These are phyloP conservation scores for Zelonia costaricensis DNA, from an alignment of 208 protist genomes.

Conservation along the genomic window DNA sequence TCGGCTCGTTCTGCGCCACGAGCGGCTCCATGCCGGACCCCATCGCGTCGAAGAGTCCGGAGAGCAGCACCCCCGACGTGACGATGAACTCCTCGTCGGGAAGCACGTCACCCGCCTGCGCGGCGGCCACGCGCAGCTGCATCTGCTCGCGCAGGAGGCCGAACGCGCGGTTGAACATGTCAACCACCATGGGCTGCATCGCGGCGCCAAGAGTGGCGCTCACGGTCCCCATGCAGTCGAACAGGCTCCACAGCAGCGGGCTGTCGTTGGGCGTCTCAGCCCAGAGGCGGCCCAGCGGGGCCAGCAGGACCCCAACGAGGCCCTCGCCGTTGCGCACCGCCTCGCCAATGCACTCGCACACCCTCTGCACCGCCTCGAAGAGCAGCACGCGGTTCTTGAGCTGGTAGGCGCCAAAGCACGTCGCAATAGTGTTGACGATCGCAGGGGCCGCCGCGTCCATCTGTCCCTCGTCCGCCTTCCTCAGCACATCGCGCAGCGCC, in stretches of 20 bases:
- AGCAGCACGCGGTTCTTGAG: constrained; percentile 89
- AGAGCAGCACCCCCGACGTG: constrained; percentile 71
- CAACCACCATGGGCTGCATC: constrained; percentile 69
- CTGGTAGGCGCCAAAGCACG: constrained; percentile 79
- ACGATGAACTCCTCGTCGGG: constrained; percentile 79
- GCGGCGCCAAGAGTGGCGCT: constrained; percentile 59
- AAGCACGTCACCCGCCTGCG: constrained; percentile 31
- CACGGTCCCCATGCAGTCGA: constrained; percentile 77
- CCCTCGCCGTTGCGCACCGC: constrained; percentile 43
- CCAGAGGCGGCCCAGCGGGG: constrained; percentile 71
- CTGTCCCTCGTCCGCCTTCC: constrained; percentile 51
- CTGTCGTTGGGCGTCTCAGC: constrained; percentile 57
- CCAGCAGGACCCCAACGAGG: constrained; percentile 46
- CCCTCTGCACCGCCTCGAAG: constrained; percentile 65
- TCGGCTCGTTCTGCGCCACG: constrained; percentile 43
- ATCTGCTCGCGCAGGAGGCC: constrained; percentile 55
- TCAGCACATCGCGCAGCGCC: constrained; percentile 57
- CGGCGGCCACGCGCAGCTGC: constrained; percentile 39
- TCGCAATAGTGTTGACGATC: constrained; percentile 50
- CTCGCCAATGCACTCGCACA: constrained; percentile 58
- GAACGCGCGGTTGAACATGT: constrained; percentile 78
- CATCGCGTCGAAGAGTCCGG: constrained; percentile 78
- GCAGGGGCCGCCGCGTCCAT: constrained; percentile 28
- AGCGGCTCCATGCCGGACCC: constrained; percentile 68
- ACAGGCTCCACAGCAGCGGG: constrained; percentile 78